Evolutionary conservation across 768 basidiomycete genomes (phyloP), one percentile per base, ranked within the genome.

Genomic region (Neoboletus subvelutipes): DNA sequence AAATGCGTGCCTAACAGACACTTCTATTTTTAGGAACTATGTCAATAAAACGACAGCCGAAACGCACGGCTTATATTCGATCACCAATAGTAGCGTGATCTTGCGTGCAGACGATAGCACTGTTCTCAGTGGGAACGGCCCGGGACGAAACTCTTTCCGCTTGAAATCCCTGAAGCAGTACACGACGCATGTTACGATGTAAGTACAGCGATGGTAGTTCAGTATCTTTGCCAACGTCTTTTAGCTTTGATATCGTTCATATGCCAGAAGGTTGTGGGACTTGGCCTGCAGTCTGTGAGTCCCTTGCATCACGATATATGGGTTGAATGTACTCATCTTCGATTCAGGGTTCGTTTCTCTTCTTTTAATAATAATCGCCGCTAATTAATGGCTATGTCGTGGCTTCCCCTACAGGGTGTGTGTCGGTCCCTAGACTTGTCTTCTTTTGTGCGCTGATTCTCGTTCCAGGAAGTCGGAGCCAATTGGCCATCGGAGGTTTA

Each of bases 1-100:
- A 33, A 15, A 17, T 24, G 28, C 2, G 17, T n/a, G 17, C 37
- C 41, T 45, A 24, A 40, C 37, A 48, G 45, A 40, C 2, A 13
- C 4, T 37, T 29, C 10, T 8, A 12, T 42, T 47, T 43, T n/a
- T 60, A 78, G 74, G 29, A 76, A 75, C 61, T 80, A 79, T 55
- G 77, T 82, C 54, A 60, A 72, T 56, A 71, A 78, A 54, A 62
- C 67, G 0, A 84, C 82, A 0, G 86, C 88, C 1, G 58, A 74
- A 22, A 70, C 71, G 12, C 68, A 79, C 55, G 86, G 87, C 61
- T 67, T 90, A 37, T 85, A 83, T 0, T 85, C 73, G 60, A 75
- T 83, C 2, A 75, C 74, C 17, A 76, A 74, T 18, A 71, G 79
- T 50, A 57, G 53, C 43, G 61, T 75, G n/a, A 66, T 58, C 22